Conservation (phyloP, 345 rosid species). For the Iberis pinnata region DNA sequence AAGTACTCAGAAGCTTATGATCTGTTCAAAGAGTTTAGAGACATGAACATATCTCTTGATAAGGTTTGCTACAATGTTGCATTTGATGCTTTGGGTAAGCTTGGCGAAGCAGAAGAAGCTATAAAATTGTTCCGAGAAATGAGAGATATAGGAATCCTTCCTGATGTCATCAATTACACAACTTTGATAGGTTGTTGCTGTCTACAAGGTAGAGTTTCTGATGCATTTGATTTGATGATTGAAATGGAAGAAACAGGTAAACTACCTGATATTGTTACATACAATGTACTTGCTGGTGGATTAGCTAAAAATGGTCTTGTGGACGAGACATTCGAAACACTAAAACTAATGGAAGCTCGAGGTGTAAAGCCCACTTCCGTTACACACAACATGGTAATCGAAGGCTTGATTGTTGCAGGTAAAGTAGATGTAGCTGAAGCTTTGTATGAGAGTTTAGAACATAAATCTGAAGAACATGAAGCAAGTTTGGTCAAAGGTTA, state of each 20-base stretch:
- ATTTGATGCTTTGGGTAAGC: constrained; percentile 55
- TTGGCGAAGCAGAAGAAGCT: constrained; percentile 55
- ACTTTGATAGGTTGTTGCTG: constrained; percentile 59
- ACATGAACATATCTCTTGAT: constrained; percentile 41
- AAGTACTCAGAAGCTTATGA: constrained; percentile 30
- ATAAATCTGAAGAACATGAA: constrained; percentile 31
- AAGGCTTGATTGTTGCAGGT: constrained; percentile 61
- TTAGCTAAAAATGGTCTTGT: constrained; percentile 46
- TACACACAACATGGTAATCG: constrained; percentile 49
- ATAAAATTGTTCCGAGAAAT: constrained; percentile 44
- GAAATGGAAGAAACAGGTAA: constrained; percentile 45
- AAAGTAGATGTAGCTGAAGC: constrained; percentile 51
- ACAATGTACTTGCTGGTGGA: constrained; percentile 51
- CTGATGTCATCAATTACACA: constrained; percentile 58
- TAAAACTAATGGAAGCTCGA: constrained; percentile 37
- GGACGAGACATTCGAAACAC: constrained; percentile 26
- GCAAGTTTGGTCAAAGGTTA: constrained; percentile 51
- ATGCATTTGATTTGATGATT: constrained; percentile 40
- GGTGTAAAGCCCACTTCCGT: constrained; percentile 45
- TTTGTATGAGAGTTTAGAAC: constrained; percentile 37
- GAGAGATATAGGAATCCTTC: constrained; percentile 38
- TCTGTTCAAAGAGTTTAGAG: constrained; percentile 34
- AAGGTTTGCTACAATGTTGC: constrained; percentile 47
- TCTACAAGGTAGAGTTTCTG: constrained; percentile 34
- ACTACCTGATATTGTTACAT: constrained; percentile 47